Evolutionary conservation across 805 yeast genomes (phyloP), one percentile per base, ranked within the genome.

Genomic region (Priceomyces castillae): DNA sequence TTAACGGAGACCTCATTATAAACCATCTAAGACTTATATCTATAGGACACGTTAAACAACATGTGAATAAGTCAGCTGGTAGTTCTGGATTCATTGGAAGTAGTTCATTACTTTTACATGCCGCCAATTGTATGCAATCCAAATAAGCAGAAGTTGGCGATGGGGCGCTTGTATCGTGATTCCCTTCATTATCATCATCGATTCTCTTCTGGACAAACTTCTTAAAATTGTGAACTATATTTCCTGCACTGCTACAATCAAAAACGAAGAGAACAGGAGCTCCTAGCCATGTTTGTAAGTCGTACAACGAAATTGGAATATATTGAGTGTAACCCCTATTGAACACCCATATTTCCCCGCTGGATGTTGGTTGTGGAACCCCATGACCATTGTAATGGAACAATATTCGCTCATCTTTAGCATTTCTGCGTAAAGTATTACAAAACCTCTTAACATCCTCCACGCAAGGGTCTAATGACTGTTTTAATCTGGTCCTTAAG

Each of bases 341-440:
- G 69, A 94, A 94, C 9, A 94, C 98, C 99, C 99, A 94, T 20
- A 94, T 88, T 59, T 94, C 99, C 18, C 99, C 99, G 37, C 90
- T 81, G 28, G 89, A 82, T 0, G 99, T 94, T 0, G 99, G 98
- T 55, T 89, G 89, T 0, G 99, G 99, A 1, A 94, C 99, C 18
- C 99, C 99, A 59, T 94, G 99, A 5, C 99, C 99, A 55, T 94
- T 94, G 62, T 94, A 94, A 61, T 94, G 98, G 62, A 94, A 92
- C 42, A 94, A 62, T 7, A 92, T 86, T 46, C 99, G 74, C 60
- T 92, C 98, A 48, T 92, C 97, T 57, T 90, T 88, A 2, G 97
- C 95, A 45, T 86, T 85, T 43, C 97, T 75, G 52, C 99, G 73
- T 46, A 94, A 68, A 0, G 95, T 86, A 52, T 88, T 85, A 61